Conservation (phyloP, 352 stramenopile genomes). For the Bremia lactucae region DNA sequence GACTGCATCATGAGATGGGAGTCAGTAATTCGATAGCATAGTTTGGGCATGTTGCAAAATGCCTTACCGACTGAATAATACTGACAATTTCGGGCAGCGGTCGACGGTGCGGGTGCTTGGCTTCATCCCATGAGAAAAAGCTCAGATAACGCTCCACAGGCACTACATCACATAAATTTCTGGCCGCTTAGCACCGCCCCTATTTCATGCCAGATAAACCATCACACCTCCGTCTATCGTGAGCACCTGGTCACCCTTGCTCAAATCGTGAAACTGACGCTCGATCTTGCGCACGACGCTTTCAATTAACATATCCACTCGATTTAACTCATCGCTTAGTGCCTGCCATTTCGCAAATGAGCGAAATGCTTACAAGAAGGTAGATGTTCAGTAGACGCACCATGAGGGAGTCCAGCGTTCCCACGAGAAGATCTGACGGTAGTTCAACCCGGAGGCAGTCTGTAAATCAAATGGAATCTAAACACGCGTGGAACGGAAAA, state of each 20-base stretch:
- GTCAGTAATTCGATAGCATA: too few relatives aligned
- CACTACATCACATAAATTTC: slow-evolving; percentile 45
- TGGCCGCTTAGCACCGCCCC: not conserved
- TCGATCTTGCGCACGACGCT: slow-evolving; percentile 95
- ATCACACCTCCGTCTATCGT: slow-evolving; percentile 69
- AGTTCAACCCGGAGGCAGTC: slow-evolving; percentile 85
- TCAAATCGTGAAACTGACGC: slow-evolving; percentile 91
- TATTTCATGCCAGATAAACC: not conserved
- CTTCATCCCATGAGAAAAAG: slow-evolving; percentile 97
- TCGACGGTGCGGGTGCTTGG: slow-evolving; percentile 93
- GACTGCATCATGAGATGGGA: slow-evolving; percentile 30
- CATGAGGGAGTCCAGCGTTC: slow-evolving; percentile 97
- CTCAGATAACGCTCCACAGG: slow-evolving; percentile 91
- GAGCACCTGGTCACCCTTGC: slow-evolving; percentile 74
- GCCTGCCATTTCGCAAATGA: slow-evolving; percentile 27
- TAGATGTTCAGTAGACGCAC: slow-evolving; percentile 14
- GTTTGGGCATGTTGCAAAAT: too few relatives aligned
- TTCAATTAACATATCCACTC: slow-evolving; percentile 92
- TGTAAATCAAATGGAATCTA: slow-evolving; percentile 1
- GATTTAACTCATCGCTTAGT: slow-evolving; percentile 90
- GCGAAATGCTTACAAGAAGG: not conserved
- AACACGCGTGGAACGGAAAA: slow-evolving; percentile 1
- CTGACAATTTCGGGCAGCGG: slow-evolving; percentile 93
- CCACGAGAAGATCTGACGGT: slow-evolving; percentile 90
- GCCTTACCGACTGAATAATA: slow-evolving; percentile 86